These are phyloP conservation scores for Sutorius eximius DNA, from an alignment of 1,284 basidiomycete species.

Conservation along the genomic window DNA sequence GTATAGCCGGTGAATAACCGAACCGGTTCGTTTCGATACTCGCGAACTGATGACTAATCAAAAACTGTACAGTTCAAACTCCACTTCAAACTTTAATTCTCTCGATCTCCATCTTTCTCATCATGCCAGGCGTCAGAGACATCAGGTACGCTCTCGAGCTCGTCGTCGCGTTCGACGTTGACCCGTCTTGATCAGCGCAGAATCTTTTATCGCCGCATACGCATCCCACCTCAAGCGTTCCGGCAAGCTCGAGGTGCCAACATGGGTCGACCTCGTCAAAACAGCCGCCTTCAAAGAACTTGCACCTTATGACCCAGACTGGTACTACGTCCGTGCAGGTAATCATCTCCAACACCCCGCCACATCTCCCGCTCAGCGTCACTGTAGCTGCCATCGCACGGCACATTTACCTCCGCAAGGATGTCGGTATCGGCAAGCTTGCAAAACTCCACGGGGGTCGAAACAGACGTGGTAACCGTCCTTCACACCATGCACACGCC, in stretches of 20 bases:
- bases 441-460: constrained; percentile 97
- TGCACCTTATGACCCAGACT: constrained; percentile 98
- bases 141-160: constrained; percentile 63
- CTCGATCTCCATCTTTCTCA: constrained; percentile 31
- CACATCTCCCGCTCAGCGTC: background rate
- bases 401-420: constrained; percentile 99
- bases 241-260: constrained; percentile 97
- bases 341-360: constrained; percentile 29
- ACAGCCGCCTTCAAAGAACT: constrained; percentile 98
- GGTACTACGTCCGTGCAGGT: constrained; percentile 99
- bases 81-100: constrained; percentile 32
- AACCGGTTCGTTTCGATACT: no score
- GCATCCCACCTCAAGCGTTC: constrained; percentile 93
- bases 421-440: constrained; percentile 95
- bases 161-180: background rate
- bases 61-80: constrained; percentile 48
- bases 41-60: constrained; percentile 39
- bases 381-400: constrained; percentile 88
- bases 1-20: no score
- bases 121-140: constrained; percentile 92
- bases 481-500: constrained; percentile 90
- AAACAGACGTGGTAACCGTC: constrained; percentile 92
- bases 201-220: constrained; percentile 90
- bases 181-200: constrained; percentile 56
- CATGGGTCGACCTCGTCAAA: constrained; percentile 99